phyloP scores from a whole-genome alignment of 2,329 filamentous ascomycete genomes.

The Domatiomyces catenatus region DNA sequence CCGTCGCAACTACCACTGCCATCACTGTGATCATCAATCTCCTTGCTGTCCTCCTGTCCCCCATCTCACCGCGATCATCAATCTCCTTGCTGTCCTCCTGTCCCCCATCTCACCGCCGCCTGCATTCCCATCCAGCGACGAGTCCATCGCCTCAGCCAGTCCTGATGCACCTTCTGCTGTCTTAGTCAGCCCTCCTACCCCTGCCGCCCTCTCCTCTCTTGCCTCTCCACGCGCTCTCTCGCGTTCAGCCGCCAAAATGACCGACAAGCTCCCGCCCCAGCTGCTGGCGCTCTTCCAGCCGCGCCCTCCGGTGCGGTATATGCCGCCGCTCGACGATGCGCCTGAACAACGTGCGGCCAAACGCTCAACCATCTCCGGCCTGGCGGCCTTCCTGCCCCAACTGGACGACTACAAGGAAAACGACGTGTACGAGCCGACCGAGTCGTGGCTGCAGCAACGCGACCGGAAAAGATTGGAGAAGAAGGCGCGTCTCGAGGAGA shows the following conservation, averaged over 20 bases:
- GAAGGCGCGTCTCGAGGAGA: slow-evolving; percentile 48
- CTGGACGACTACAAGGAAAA: slow-evolving; percentile 64
- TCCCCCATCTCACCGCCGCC: neutral
- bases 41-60: neutral
- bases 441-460: slow-evolving; percentile 81
- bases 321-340: slow-evolving; percentile 66
- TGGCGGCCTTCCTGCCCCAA: slow-evolving; percentile 60
- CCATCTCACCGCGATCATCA: neutral
- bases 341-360: slow-evolving; percentile 55
- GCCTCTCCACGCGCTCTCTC: slow-evolving; percentile 13
- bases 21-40: neutral
- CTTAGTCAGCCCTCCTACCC: neutral
- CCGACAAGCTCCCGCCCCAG: slow-evolving; percentile 87
- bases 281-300: slow-evolving; percentile 89
- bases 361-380: slow-evolving; percentile 55
- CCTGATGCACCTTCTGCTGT: neutral
- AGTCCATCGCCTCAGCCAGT: neutral
- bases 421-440: slow-evolving; percentile 63
- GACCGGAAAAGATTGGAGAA: slow-evolving; percentile 75
- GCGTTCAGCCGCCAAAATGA: slow-evolving; percentile 45
- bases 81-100: neutral
- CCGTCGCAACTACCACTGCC: no score
- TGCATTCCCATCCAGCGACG: neutral
- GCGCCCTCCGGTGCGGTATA: slow-evolving; percentile 78
- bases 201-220: neutral